phyloP scores from a whole-genome alignment of 2,329 filamentous ascomycete species.

The Thermoascus crustaceus region DNA sequence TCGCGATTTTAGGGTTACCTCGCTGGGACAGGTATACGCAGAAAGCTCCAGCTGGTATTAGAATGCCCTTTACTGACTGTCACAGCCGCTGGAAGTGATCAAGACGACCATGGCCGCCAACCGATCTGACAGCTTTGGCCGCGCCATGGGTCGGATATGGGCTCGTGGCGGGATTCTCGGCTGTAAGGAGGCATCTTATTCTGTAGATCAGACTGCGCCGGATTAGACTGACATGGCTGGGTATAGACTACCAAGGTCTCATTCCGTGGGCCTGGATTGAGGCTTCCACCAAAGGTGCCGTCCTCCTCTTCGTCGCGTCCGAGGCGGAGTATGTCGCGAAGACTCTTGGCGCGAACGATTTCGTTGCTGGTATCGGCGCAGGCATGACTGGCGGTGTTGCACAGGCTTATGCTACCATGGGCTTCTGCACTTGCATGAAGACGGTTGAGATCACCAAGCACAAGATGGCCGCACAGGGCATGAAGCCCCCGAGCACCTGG shows the following conservation, averaged over 20 bases:
- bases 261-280: slow-evolving; percentile 99
- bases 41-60: slow-evolving; percentile 4
- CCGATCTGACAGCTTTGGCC: slow-evolving; percentile 75
- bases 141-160: slow-evolving; percentile 83
- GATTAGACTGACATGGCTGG: slow-evolving; percentile 7
- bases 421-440: slow-evolving; percentile 99
- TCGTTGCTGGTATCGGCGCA: slow-evolving; percentile 78
- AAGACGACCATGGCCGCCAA: slow-evolving; percentile 99
- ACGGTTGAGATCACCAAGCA: slow-evolving; percentile 99
- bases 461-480: slow-evolving; percentile 77
- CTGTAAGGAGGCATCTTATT: slow-evolving; percentile 56
- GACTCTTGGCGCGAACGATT: slow-evolving; percentile 72
- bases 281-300: slow-evolving; percentile 97
- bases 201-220: slow-evolving; percentile 2
- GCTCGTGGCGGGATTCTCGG: slow-evolving; percentile 83
- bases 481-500: slow-evolving; percentile 83
- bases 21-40: slow-evolving; percentile 53
- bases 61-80: slow-evolving; percentile 43
- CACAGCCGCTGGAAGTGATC: slow-evolving; percentile 88
- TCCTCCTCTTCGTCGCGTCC: slow-evolving; percentile 96
- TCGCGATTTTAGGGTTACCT: slow-evolving; percentile 47
- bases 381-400: slow-evolving; percentile 92
- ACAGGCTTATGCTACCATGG: slow-evolving; percentile 98
- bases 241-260: slow-evolving; percentile 92
- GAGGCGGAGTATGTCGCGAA: slow-evolving; percentile 96